Evolutionary conservation across 176 grass and related monocot genomes (phyloP), one percentile per base, ranked within the genome.

Genomic region (Canna indica): DNA sequence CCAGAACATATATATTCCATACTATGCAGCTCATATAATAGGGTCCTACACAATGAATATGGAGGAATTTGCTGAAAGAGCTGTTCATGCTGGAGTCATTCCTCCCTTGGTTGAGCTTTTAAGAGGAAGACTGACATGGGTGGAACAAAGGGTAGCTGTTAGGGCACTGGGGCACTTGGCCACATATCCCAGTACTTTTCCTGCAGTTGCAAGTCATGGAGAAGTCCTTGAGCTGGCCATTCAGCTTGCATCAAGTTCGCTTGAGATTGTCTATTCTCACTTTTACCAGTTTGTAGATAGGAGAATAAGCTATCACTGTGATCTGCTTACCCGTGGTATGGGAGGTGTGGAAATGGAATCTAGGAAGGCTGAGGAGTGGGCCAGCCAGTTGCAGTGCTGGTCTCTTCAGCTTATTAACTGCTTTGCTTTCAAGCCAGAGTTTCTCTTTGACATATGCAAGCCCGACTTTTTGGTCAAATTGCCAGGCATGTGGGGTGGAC

Each of bases 11-110:
- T 99, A 99, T 70, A 84, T 99, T 69, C 94, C 94, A 4, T 99
- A 99, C 78, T 99, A 99, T 71, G 94, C 89, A 28, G 94, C 94
- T 12, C 94, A 99, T 68, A 85, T 99, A 79, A 99, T 99, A 80
- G 94, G 94, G 67, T 99, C 94, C 3, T 99, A 99, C 56, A 93
- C 94, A n/a, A 99, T 99, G 94, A 99, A 99, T 83, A 88, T 99
- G 90, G 94, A 93, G 70, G 94, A 93, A 61, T 99, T 99, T 73
- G 89, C 94, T 24, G 84, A 93, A 68, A 85, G 75, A 58, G 94
- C 94, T 64, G 84, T 99, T 76, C 89, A 86, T 82, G 89, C 89
- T 52, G 89, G 86, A 44, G 89, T 90, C 33, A 90, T 99, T 81
- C 89, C 90, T 73, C 94, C 94, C 59, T 61, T 99, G 62, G 89